Evolutionary conservation across 2,329 filamentous ascomycete species (phyloP), one percentile per base, ranked within the genome.

Genomic region (Botryotinia globosa): DNA sequence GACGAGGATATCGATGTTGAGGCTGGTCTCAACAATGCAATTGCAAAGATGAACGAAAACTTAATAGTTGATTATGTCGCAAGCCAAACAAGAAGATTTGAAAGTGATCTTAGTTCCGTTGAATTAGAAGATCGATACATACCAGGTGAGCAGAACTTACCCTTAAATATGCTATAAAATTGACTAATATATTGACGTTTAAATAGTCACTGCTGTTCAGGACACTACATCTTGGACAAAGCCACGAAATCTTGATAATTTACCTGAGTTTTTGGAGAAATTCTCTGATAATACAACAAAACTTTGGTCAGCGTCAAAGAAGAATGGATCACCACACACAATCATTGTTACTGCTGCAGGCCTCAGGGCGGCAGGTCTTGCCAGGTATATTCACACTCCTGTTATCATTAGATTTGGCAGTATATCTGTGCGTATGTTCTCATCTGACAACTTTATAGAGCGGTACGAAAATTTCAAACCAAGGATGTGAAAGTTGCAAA

Each of bases 321-420:
- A 89, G 78, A 90, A 90, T 58, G 92, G 92, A 9, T 85, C 89
- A 1, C 92, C 92, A 45, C 96, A 98, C 81, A 98, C 95, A 1
- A 86, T 99, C 71, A 89, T 99, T 51, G 88, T 99, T n/a, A 90
- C 94, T 20, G 89, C 89, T 14, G 94, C 94, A 9, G 96, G 94
- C 0, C 85, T 98, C 72, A 87, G 96, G 78, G 94, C 96, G 7
- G 94, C 95, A 25, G 93, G 98, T 79, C 83, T 98, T 64, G 90
- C 92, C 42, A 88, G 91, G 90, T 92, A 84, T 61, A 81, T 77
- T 45, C 29, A n/a, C 48, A 45, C 20, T 74, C 34, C 34, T 32
- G 14, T 56, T n/a, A n/a, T 20, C 1, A 56, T 42, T 42, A 10
- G 10, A 29, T 22, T 42, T 42, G n/a, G 16, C 34, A 10, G 20